Evolutionary conservation across 1,284 basidiomycete genomes (phyloP).

Genomic region (Cystobasidium pallidum): DNA sequence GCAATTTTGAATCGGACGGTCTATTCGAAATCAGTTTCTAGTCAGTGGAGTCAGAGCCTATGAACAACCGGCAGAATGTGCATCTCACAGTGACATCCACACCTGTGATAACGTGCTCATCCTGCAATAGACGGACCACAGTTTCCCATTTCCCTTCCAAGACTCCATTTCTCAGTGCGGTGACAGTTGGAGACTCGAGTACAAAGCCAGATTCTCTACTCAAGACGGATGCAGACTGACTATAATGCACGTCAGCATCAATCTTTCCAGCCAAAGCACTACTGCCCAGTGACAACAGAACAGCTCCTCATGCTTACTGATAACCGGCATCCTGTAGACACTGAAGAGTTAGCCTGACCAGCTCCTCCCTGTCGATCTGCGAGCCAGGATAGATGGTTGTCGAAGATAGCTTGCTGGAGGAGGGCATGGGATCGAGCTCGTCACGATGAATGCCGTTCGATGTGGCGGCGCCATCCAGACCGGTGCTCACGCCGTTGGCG

Average conservation of each 20-base stretch:
- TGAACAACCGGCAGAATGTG: background rate
- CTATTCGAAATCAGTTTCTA: too few relatives aligned
- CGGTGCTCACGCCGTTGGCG: background rate
- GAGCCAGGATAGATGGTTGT: constrained; percentile 57
- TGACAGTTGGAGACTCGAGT: constrained; percentile 77
- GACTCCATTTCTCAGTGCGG: constrained; percentile 79
- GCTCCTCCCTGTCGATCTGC: constrained; percentile 80
- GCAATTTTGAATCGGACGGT: constrained; percentile 83
- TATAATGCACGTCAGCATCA: constrained; percentile 55
- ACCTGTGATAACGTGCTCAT: constrained; percentile 49
- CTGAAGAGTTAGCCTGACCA: constrained; percentile 86
- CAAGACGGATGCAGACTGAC: constrained; percentile 82
- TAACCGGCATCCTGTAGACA: constrained; percentile 91
- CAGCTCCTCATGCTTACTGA: constrained; percentile 63
- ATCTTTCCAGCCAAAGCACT: background rate
- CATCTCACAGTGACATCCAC: constrained; percentile 28
- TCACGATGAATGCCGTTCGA: background rate
- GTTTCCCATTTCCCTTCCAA: constrained; percentile 81
- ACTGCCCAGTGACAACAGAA: too few relatives aligned
- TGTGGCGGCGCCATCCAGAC: background rate
- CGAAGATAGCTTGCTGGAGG: constrained; percentile 38
- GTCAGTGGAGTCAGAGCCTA: too few relatives aligned
- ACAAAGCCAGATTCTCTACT: constrained; percentile 90
- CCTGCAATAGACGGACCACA: constrained; percentile 72
- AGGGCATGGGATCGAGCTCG: background rate